Conservation (phyloP, 768 basidiomycete genomes). For the Hygrophoropsis aurantiaca region DNA sequence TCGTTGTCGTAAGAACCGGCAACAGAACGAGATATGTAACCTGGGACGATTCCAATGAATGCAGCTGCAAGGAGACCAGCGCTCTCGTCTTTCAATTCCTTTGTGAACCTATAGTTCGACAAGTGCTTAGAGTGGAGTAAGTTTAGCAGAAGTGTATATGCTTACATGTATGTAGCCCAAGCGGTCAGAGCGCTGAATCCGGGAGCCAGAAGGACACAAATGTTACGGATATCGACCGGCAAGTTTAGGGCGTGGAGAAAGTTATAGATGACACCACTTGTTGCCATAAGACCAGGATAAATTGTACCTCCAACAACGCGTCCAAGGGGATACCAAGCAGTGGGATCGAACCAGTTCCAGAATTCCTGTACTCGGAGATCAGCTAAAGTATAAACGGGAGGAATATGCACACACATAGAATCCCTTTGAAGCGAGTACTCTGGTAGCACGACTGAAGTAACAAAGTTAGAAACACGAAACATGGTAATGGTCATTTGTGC, state of each 20-base stretch:
- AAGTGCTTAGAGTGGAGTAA: neutral
- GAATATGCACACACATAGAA: conserved; percentile 74
- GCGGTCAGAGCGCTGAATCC: conserved; percentile 97
- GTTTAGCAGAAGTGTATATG: conserved; percentile 4
- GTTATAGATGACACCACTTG: conserved; percentile 96
- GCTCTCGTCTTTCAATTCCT: conserved; percentile 92
- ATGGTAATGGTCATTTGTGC: conserved; percentile 30
- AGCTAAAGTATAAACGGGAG: neutral
- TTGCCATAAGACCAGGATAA: conserved; percentile 98
- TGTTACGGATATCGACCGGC: conserved; percentile 95
- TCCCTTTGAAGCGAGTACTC: conserved; percentile 85
- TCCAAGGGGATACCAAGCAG: conserved; percentile 98
- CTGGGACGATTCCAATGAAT: conserved; percentile 97
- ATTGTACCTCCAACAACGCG: conserved; percentile 98
- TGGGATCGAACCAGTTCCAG: conserved; percentile 99
- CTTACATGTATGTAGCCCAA: conserved; percentile 93
- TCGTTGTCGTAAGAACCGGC: conserved; percentile 99
- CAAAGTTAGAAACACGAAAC: conserved; percentile 14
- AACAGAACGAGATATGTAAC: conserved; percentile 98
- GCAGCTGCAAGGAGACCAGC: conserved; percentile 97
- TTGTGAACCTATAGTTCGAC: conserved; percentile 73
- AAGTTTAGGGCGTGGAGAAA: conserved; percentile 83
- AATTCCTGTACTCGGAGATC: conserved; percentile 69
- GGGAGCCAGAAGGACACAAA: conserved; percentile 95
- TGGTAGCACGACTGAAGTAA: conserved; percentile 79